Conservation (phyloP, 768 basidiomycete genomes). For the Asterophora parasitica region DNA sequence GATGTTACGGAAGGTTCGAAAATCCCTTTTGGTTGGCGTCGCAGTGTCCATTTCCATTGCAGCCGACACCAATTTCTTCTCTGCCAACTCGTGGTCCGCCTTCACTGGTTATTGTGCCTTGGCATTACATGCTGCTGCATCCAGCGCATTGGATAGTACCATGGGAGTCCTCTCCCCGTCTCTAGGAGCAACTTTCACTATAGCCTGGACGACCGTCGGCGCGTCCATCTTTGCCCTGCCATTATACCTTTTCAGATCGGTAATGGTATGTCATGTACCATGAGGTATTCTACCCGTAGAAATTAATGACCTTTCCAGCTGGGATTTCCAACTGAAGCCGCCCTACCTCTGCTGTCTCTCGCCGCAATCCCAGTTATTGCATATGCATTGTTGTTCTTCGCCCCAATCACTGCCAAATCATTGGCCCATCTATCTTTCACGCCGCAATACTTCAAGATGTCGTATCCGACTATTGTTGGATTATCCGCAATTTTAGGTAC, state of each 20-base stretch:
- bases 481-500: conserved; percentile 51
- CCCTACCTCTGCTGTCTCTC: conserved; percentile 53
- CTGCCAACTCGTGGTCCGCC: conserved; percentile 36
- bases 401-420: conserved; percentile 45
- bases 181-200: conserved; percentile 51
- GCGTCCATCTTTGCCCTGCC: conserved; percentile 60
- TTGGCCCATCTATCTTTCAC: conserved; percentile 45
- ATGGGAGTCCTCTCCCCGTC: conserved; percentile 52
- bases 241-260: conserved; percentile 55
- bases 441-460: conserved; percentile 52
- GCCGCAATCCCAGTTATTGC: conserved; percentile 59
- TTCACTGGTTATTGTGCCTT: conserved; percentile 68
- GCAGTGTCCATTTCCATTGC: conserved; percentile 54
- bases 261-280: conserved; percentile 43
- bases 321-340: conserved; percentile 44
- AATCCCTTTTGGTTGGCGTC: conserved; percentile 38
- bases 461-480: conserved; percentile 49
- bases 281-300: background rate
- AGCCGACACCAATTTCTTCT: conserved; percentile 46
- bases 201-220: conserved; percentile 54
- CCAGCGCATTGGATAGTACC: conserved; percentile 61
- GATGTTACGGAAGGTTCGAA: conserved; percentile 39
- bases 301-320: conserved; percentile 30
- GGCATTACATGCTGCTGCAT: conserved; percentile 51
- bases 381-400: conserved; percentile 55